Base-by-base conservation (phyloP, 768 basidiomycete species). In the Mycena vulgaris region DNA sequence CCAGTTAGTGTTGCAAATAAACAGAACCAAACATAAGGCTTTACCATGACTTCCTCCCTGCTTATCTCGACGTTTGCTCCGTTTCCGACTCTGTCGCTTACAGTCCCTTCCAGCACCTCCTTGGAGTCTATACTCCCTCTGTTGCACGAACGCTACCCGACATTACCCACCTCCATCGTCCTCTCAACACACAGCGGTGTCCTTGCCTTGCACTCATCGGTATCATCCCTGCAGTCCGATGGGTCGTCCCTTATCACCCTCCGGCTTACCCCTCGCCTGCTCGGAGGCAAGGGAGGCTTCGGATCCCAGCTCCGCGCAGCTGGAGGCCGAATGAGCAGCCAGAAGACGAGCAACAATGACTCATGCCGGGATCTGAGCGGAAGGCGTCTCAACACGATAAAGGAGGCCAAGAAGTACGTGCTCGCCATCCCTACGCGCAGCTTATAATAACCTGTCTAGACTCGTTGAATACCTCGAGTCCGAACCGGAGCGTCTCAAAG, bases 211-310 rank as follows among this genome's bases (percentile, higher is more conserved):
- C 74, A 80, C 74, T 69, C 76, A 5, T 68, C 69, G 9, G 66
- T 84, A 13, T 72, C 77, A 30, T 66, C 78, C 28, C 65, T 79
- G 10, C 75, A 75, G 35, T 75, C 64, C 23, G 75, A 77, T 33
- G 73, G 70, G 9, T 77, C 78, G 6, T 72, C 77, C 42, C 80
- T 93, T 30, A 83, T 95, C n/a, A 85, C 87, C 2, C 83, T 98
- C 1, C 88, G 95, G 0, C 85, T 97, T n/a, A 83, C 88, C 1
- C 92, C 95, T 0, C 85, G 92, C 28, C 78, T 98, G 9, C 85
- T 87, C 3, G 97, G 97, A 56, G 98, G 98, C 23, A 99, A 99
- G 82, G 97, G 98, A 79, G 98, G 97, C 37, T 99, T 99, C 77
- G 98, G 98, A 5, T 95, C 93, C 21, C 96, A 98, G 84, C 86